Evolutionary conservation across 768 basidiomycete genomes (phyloP), one percentile per base, ranked within the genome.

Genomic region (Russula dissimulans): DNA sequence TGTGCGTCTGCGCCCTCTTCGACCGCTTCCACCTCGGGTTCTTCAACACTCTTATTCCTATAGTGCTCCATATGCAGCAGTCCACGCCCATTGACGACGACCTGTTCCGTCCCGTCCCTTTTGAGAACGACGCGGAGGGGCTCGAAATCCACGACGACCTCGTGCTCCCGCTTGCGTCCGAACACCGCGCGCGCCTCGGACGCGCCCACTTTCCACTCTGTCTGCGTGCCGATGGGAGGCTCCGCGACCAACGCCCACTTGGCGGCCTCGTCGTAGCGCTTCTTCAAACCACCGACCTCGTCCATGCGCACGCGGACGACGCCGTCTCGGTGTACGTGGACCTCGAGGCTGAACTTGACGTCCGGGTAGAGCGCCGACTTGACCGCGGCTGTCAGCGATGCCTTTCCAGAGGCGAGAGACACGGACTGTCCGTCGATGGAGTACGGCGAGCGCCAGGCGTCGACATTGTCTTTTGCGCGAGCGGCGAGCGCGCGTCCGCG

Each of bases 31-130:
- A 80, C 81, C 46, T 71, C 79, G 77, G 8, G 68, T 45, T 77
- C 77, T 62, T 76, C 73, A 9, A 69, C 72, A n/a, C 73, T 70
- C 68, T 87, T 85, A 22, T 77, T 78, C 67, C 91, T 88, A 79
- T 95, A 97, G 72, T 98, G 97, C 69, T 99, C 97, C 95, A 99
- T 95, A 66, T 98, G 95, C 64, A 99, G 77, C 34, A 99, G 78
- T 1, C 91, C 90, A 43, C 84, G 80, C 2, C 90, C 92, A 67
- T 99, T 99, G 39, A 99, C 72, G 9, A 93, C 85, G 51, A 99
- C 79, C 68, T 97, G 89, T 59, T 88, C 86, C 69, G 83, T 85
- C 3, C 90, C 91, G 58, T 82, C 78, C 38, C 86, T 81, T 47
- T 82, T 76, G 63, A 97, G 78, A 1, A 81, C 79, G 42, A 98